These are phyloP conservation scores for Leccinellum rugosiceps DNA, from an alignment of 768 basidiomycete species.

Conservation along the genomic window DNA sequence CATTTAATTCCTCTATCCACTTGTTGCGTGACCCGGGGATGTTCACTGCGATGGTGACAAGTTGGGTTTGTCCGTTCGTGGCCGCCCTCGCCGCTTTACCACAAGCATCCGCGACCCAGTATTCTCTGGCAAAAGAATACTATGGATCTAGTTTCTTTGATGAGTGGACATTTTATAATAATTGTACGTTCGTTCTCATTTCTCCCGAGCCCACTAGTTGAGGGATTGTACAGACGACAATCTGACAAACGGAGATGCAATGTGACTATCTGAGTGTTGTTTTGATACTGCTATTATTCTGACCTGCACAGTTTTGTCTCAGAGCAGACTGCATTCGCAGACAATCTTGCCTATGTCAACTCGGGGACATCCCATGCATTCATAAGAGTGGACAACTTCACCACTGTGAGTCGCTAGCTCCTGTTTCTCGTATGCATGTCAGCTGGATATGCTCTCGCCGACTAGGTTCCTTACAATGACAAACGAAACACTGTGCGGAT, in stretches of 20 bases:
- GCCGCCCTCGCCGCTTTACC: constrained; percentile 8
- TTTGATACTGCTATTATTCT: not conserved
- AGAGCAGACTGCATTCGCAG: constrained; percentile 38
- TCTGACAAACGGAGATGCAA: constrained; percentile 62
- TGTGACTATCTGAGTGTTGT: constrained; percentile 31
- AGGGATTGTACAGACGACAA: constrained; percentile 51
- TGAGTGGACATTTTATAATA: constrained; percentile 61
- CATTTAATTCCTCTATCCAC: not conserved
- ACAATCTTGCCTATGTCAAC: constrained; percentile 62
- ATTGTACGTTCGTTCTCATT: constrained; percentile 39
- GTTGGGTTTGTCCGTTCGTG: constrained; percentile 5
- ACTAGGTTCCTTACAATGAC: constrained; percentile 37
- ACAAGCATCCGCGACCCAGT: constrained; percentile 32
- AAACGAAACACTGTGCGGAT: constrained; percentile 73
- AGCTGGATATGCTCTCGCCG: not conserved
- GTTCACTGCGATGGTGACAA: not conserved
- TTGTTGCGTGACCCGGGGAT: constrained; percentile 4
- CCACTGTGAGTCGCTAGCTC: constrained; percentile 35
- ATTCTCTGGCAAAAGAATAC: constrained; percentile 55
- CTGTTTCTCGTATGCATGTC: not conserved
- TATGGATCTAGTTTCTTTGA: constrained; percentile 63
- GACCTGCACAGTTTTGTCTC: constrained; percentile 45
- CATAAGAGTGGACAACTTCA: constrained; percentile 72
- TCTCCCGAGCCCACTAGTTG: not conserved
- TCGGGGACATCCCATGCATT: constrained; percentile 64